These are phyloP conservation scores for Oryza meyeriana DNA, from an alignment of 176 grass and related monocot species.

Conservation along the genomic window DNA sequence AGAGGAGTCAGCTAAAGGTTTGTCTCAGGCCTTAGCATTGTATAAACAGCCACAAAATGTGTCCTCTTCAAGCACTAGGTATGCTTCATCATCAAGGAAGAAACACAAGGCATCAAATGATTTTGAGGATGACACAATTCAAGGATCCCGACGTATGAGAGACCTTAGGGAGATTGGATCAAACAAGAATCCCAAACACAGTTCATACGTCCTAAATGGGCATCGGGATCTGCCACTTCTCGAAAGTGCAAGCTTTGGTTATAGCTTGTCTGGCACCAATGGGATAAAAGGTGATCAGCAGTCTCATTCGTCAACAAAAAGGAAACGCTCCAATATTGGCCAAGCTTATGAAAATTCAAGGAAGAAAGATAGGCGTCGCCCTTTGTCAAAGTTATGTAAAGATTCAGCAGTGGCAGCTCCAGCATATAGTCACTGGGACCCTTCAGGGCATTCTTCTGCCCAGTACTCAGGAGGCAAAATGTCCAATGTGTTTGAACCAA, in stretches of 20 bases:
- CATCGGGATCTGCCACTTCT: slow-evolving; percentile 43
- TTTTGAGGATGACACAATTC: slow-evolving; percentile 53
- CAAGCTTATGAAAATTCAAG: slow-evolving; percentile 79
- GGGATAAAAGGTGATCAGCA: slow-evolving; percentile 41
- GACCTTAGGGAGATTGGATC: slow-evolving; percentile 86
- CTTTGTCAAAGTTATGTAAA: slow-evolving; percentile 64
- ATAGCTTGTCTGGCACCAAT: slow-evolving; percentile 45
- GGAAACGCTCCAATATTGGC: slow-evolving; percentile 64
- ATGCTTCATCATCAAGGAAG: slow-evolving; percentile 63
- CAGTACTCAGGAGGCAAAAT: slow-evolving; percentile 31
- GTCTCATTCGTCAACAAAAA: slow-evolving; percentile 66
- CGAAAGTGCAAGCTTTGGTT: slow-evolving; percentile 46
- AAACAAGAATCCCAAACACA: slow-evolving; percentile 46
- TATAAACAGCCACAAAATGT: slow-evolving; percentile 51
- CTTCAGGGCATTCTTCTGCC: slow-evolving; percentile 42
- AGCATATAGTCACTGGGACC: slow-evolving; percentile 67
- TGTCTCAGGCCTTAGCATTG: slow-evolving; percentile 46
- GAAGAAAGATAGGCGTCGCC: slow-evolving; percentile 64
- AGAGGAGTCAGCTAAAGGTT: slow-evolving; percentile 47
- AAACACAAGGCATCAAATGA: slow-evolving; percentile 63
- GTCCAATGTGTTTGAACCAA: slow-evolving; percentile 31
- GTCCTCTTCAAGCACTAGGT: slow-evolving; percentile 55
- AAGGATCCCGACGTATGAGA: slow-evolving; percentile 83
- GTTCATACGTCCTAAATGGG: slow-evolving; percentile 26
- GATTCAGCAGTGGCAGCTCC: slow-evolving; percentile 62